These are phyloP conservation scores for Haematococcus sp. DNA, from an alignment of 139 green algal genomes.

Conservation along the genomic window DNA sequence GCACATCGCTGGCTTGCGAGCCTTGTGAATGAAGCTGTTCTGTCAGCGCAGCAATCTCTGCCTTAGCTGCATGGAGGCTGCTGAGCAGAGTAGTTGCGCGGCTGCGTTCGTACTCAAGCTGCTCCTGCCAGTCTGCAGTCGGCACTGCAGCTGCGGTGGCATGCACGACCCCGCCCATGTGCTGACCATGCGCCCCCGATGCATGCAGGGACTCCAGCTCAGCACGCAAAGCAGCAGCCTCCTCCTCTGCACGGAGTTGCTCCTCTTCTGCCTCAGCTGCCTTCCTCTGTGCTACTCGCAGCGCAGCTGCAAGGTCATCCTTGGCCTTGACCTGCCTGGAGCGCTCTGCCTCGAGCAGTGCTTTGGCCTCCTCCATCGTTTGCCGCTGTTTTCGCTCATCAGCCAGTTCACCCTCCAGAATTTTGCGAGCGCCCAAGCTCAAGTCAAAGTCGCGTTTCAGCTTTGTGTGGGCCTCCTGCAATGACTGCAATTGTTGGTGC, in stretches of 20 bases:
- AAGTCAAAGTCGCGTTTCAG: slow-evolving; percentile 21
- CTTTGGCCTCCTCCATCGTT: slow-evolving; percentile 34
- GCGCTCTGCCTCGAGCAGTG: slow-evolving; percentile 24
- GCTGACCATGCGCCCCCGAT: not conserved
- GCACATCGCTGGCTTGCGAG: not conserved
- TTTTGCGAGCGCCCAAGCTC: slow-evolving; percentile 6
- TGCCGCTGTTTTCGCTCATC: slow-evolving; percentile 32
- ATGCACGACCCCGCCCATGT: not conserved
- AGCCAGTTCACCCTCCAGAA: slow-evolving; percentile 29
- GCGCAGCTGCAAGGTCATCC: slow-evolving; percentile 35
- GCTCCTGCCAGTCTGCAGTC: slow-evolving; percentile 19
- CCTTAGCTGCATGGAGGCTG: slow-evolving; percentile 28
- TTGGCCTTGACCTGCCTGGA: slow-evolving; percentile 22
- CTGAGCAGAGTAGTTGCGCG: slow-evolving; percentile 18
- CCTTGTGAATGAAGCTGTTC: not conserved
- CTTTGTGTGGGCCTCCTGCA: not conserved
- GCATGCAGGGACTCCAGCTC: slow-evolving; percentile 52
- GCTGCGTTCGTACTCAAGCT: slow-evolving; percentile 27
- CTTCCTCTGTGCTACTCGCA: slow-evolving; percentile 39
- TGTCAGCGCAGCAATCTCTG: slow-evolving; percentile 14
- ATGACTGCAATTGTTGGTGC: slow-evolving; percentile 19
- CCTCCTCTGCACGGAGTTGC: slow-evolving; percentile 52
- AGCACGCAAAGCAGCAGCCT: slow-evolving; percentile 31
- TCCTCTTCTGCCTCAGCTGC: slow-evolving; percentile 61
- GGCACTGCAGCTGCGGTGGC: slow-evolving; percentile 4